Conservation (phyloP, 148 eudicot genomes). For the Cornus kousa region DNA sequence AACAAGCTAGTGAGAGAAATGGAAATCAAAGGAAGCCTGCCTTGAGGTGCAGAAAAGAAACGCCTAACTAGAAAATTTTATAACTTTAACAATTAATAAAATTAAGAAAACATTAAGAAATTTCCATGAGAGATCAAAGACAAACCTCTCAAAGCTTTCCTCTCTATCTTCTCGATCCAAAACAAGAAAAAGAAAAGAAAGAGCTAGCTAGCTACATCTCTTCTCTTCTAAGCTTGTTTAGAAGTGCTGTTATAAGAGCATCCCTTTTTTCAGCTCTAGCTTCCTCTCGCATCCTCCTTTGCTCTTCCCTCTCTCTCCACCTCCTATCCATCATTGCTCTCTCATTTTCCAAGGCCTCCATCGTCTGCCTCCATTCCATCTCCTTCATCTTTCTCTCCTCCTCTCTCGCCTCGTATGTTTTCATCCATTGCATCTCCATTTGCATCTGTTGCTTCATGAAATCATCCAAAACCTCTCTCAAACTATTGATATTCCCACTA, state of each 20-base stretch:
- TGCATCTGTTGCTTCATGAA: constrained; percentile 67
- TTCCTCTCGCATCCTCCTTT: constrained; percentile 72
- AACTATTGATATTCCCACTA: constrained; percentile 12
- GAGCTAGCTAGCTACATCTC: constrained; percentile 24
- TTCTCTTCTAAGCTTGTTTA: constrained; percentile 67
- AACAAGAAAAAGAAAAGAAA: not conserved
- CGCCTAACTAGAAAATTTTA: not conserved
- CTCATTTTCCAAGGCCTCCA: constrained; percentile 82
- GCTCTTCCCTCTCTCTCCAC: constrained; percentile 85
- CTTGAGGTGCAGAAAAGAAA: no score
- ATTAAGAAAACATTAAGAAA: not conserved
- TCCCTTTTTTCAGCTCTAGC: constrained; percentile 88
- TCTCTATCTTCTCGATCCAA: not conserved
- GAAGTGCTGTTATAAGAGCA: constrained; percentile 68
- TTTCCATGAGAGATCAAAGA: constrained; percentile 2
- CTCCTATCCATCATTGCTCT: constrained; percentile 62
- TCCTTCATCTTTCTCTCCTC: constrained; percentile 69
- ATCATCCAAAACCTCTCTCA: constrained; percentile 74
- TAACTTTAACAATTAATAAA: not conserved
- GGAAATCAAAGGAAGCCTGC: no score
- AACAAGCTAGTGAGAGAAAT: no score
- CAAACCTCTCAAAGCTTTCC: constrained; percentile 5
- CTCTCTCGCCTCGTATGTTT: constrained; percentile 64
- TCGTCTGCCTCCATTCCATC: constrained; percentile 69
- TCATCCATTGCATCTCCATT: constrained; percentile 70